Conservation (phyloP, 208 protist genomes). For the Acanthamoeba triangularis region DNA sequence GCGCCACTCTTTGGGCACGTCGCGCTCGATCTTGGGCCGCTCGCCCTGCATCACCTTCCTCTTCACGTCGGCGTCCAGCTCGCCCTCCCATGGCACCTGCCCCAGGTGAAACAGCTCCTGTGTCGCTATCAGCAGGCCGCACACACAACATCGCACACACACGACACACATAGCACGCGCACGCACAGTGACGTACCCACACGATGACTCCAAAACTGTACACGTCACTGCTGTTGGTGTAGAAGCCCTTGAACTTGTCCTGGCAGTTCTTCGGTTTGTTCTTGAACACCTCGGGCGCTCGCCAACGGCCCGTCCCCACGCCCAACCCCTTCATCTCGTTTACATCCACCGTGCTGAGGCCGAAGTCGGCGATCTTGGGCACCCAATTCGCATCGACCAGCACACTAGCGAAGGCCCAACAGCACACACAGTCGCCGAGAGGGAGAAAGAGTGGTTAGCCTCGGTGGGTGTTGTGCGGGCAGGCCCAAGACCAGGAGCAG, state of each 20-base stretch:
- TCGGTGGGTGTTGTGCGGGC: too few species aligned
- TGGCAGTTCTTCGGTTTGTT: conserved; percentile 48
- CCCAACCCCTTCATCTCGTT: conserved; percentile 59
- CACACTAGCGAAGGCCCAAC: neutral
- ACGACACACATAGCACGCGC: neutral
- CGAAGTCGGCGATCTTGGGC: conserved; percentile 51
- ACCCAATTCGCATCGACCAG: conserved; percentile 55
- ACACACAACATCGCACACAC: neutral
- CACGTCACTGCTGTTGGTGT: conserved; percentile 69
- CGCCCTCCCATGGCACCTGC: conserved; percentile 66
- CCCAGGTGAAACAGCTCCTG: conserved; percentile 74
- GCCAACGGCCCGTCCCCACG: conserved; percentile 47
- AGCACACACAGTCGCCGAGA: neutral
- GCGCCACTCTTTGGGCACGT: neutral
- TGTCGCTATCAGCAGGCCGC: too few species aligned
- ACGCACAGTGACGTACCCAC: neutral
- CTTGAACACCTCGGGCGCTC: conserved; percentile 38
- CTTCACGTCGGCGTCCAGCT: conserved; percentile 56
- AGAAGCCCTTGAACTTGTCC: conserved; percentile 21
- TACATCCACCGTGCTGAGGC: neutral
- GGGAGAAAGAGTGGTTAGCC: too few species aligned
- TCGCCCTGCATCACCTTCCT: conserved; percentile 72
- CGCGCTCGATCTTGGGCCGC: conserved; percentile 10
- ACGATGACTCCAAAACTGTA: conserved; percentile 58
- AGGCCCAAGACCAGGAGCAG: neutral